These are phyloP conservation scores for Mycena rosella DNA, from an alignment of 768 basidiomycete species.

Conservation along the genomic window DNA sequence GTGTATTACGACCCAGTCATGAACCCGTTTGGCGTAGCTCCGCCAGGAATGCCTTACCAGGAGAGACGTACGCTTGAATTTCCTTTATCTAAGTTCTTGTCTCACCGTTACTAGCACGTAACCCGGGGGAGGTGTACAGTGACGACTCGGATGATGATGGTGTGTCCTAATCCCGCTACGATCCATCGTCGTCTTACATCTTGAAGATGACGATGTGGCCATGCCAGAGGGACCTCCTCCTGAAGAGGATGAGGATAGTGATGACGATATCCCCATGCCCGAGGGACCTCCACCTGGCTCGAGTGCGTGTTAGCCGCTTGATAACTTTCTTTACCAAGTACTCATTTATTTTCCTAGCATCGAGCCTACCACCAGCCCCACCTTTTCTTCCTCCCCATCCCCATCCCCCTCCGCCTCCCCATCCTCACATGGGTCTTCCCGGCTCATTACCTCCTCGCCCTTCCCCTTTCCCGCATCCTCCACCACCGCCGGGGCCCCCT, in stretches of 20 bases:
- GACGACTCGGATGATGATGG: constrained; percentile 66
- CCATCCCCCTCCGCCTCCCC: constrained; percentile 30
- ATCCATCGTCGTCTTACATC: neutral
- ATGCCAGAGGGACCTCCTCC: constrained; percentile 79
- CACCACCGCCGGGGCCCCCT: constrained; percentile 45
- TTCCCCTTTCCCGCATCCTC: constrained; percentile 39
- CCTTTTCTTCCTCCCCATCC: constrained; percentile 29
- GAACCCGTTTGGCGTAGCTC: constrained; percentile 94
- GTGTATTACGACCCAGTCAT: constrained; percentile 93
- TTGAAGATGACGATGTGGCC: constrained; percentile 66
- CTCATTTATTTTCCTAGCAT: constrained; percentile 5
- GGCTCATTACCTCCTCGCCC: constrained; percentile 41
- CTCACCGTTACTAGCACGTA: constrained; percentile 59
- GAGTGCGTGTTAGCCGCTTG: constrained; percentile 27
- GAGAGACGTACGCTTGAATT: constrained; percentile 77
- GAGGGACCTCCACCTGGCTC: constrained; percentile 77
- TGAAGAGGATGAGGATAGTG: constrained; percentile 65
- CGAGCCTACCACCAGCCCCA: constrained; percentile 32
- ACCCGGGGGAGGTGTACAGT: constrained; percentile 72
- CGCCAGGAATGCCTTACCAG: constrained; percentile 96
- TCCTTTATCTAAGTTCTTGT: constrained; percentile 10
- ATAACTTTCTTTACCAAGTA: neutral
- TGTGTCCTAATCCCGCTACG: constrained; percentile 30
- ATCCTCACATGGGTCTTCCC: constrained; percentile 27
- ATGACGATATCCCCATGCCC: constrained; percentile 93